Evolutionary conservation across 2,329 filamentous ascomycete genomes (phyloP), one percentile per base, ranked within the genome.

Genomic region (Escovopsis weberi): DNA sequence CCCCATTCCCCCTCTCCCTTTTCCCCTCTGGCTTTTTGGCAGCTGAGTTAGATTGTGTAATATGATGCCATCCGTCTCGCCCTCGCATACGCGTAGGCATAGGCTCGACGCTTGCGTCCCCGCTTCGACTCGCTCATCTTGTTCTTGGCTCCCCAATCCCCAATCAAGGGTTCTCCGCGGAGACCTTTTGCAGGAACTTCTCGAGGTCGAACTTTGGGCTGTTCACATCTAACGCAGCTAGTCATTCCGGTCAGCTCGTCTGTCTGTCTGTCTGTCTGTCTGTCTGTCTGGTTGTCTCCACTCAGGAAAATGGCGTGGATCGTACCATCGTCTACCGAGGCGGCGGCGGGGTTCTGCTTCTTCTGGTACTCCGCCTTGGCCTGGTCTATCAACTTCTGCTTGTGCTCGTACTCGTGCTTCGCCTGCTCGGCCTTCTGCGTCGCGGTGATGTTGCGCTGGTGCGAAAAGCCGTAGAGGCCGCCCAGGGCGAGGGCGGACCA

Each of bases 151-250:
- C 10, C 18, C 35, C 6, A 6, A 9, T 12, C 4, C 35, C 11
- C 12, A 15, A 26, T 62, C 67, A 75, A 53, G 69, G 61, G 57
- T 64, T 73, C 58, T 72, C 62, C 59, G 69, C 64, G 51, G 64
- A 54, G 54, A 86, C 66, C 55, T 75, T 71, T 57, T 77, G 74
- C 63, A 94, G 67, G 64, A 78, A 85, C 54, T 83, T 80, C 72
- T 96, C 89, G 54, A 96, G 73, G 62, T 98, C 88, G 69, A 96
- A 96, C 59, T 87, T 85, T 59, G 87, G 79, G 69, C 91, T 79
- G 59, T 81, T 77, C 47, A 82, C 82, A 67, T 96, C 81, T 46
- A 56, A 57, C 39, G 60, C 52, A 34, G 56, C 62, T 64, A n/a
- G 37, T 37, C n/a, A 33, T 12, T 23, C 33, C 8, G 34, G 38